phyloP scores from a whole-genome alignment of 2,329 filamentous ascomycete species.

The Ophiognomonia clavigignenti-juglandacearum region DNA sequence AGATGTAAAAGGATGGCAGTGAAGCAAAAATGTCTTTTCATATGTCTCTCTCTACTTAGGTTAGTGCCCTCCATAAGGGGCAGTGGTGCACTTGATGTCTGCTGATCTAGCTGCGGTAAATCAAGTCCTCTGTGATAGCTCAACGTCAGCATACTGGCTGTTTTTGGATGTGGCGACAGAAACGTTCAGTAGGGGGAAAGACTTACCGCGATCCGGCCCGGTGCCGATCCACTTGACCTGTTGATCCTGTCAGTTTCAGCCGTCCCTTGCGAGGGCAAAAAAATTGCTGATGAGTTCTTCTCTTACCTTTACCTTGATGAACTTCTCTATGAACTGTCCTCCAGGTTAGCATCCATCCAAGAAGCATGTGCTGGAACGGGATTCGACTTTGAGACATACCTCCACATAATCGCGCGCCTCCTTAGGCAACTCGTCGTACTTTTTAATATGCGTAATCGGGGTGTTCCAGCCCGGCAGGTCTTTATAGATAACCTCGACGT shows the following conservation, averaged over 20 bases:
- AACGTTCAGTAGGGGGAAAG: too few relatives aligned
- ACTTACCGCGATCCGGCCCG: constrained; percentile 49
- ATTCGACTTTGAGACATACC: constrained; percentile 36
- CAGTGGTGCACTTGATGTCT: too few relatives aligned
- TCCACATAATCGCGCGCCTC: constrained; percentile 62
- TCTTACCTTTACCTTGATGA: constrained; percentile 48
- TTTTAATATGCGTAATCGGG: constrained; percentile 54
- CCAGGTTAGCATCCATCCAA: not conserved
- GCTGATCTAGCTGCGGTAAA: too few relatives aligned
- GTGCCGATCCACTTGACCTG: constrained; percentile 60
- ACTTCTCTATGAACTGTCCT: constrained; percentile 52
- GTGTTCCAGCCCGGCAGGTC: constrained; percentile 67
- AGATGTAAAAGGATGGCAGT: too few relatives aligned
- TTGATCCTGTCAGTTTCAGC: constrained; percentile 12
- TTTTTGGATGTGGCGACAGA: too few relatives aligned
- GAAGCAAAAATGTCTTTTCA: too few relatives aligned
- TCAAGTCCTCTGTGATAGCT: too few relatives aligned
- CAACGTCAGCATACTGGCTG: too few relatives aligned
- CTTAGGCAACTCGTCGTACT: constrained; percentile 58
- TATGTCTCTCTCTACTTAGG: too few relatives aligned
- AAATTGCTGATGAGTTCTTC: constrained; percentile 20
- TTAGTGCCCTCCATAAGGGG: too few relatives aligned
- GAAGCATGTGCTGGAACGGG: not conserved
- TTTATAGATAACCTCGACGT: constrained; percentile 61
- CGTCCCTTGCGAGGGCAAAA: constrained; percentile 15